phyloP scores from a whole-genome alignment of 371 early-diverging fungal genomes.

The Syncephalastrum racemosum region DNA sequence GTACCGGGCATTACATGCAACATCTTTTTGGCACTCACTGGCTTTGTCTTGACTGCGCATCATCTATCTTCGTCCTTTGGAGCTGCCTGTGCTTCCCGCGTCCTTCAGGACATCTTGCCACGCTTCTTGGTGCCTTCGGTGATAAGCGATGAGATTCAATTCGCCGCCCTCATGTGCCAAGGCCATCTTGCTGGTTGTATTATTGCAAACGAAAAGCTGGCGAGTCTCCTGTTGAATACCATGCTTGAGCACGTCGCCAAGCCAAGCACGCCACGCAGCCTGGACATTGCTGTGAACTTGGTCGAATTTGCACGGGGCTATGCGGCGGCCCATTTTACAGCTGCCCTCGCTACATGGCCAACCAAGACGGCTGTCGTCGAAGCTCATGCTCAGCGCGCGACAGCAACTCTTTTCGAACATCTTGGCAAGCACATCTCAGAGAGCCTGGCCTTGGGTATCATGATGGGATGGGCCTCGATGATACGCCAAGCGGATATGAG shows the following conservation, averaged over 20 bases:
- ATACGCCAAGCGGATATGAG: slow-evolving; percentile 24
- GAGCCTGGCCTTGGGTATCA: slow-evolving; percentile 35
- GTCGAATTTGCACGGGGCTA: slow-evolving; percentile 54
- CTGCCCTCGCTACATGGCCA: slow-evolving; percentile 44
- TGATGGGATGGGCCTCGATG: slow-evolving; percentile 44
- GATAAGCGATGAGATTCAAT: slow-evolving; percentile 62
- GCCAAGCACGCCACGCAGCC: slow-evolving; percentile 12
- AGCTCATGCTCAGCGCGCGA: slow-evolving; percentile 15
- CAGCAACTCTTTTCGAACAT: slow-evolving; percentile 17
- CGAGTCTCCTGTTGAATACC: slow-evolving; percentile 14
- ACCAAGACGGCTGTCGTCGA: slow-evolving; percentile 44
- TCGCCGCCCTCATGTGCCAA: slow-evolving; percentile 49
- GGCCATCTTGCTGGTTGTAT: slow-evolving; percentile 49
- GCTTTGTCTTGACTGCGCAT: slow-evolving; percentile 25
- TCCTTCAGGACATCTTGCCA: slow-evolving; percentile 27
- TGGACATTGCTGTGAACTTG: slow-evolving; percentile 37
- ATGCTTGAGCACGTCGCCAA: slow-evolving; percentile 17
- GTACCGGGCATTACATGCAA: slow-evolving; percentile 60
- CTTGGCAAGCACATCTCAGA: slow-evolving; percentile 16
- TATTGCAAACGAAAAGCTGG: slow-evolving; percentile 47
- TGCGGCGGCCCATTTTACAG: slow-evolving; percentile 45
- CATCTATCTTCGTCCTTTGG: slow-evolving; percentile 30
- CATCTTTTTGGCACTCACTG: slow-evolving; percentile 52
- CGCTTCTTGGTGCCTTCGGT: slow-evolving; percentile 21
- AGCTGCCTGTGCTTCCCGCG: slow-evolving; percentile 23